These are phyloP conservation scores for Mucor racemosus DNA, from an alignment of 371 early-diverging fungal genomes.

Conservation along the genomic window DNA sequence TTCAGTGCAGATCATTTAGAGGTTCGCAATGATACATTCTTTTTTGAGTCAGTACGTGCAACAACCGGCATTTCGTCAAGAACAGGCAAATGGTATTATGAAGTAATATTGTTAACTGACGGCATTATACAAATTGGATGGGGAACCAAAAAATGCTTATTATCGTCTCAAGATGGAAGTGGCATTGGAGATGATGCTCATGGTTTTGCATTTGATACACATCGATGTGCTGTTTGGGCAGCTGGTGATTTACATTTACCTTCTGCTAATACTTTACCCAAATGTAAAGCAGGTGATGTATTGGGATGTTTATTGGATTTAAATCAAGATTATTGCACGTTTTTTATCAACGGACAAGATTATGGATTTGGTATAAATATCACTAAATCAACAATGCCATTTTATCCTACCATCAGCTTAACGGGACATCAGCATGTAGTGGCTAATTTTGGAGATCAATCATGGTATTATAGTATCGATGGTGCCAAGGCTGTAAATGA, in stretches of 20 bases:
- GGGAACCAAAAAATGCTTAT: conserved; percentile 61
- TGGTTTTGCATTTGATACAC: conserved; percentile 62
- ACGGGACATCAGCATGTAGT: conserved; percentile 48
- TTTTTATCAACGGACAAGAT: conserved; percentile 48
- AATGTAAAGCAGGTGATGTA: conserved; percentile 50
- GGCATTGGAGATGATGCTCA: conserved; percentile 64
- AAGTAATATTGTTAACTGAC: conserved; percentile 54
- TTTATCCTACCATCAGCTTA: conserved; percentile 49
- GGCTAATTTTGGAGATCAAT: conserved; percentile 44
- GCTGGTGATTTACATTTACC: conserved; percentile 6
- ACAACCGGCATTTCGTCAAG: conserved; percentile 31
- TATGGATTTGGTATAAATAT: conserved; percentile 25
- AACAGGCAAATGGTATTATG: conserved; percentile 56
- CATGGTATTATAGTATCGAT: conserved; percentile 28
- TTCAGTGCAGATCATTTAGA: conserved; percentile 36
- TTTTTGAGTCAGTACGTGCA: conserved; percentile 48
- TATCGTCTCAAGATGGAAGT: conserved; percentile 64
- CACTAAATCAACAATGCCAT: conserved; percentile 17
- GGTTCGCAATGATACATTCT: conserved; percentile 47
- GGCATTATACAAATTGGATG: conserved; percentile 71
- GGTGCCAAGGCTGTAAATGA: neutral
- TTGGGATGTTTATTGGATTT: conserved; percentile 52
- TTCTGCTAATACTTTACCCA: no score
- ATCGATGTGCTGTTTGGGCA: conserved; percentile 14
- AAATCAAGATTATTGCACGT: conserved; percentile 43